These are phyloP conservation scores for Paramecium tetraurelia DNA, from an alignment of 73 alveolate species.

Conservation along the genomic window DNA sequence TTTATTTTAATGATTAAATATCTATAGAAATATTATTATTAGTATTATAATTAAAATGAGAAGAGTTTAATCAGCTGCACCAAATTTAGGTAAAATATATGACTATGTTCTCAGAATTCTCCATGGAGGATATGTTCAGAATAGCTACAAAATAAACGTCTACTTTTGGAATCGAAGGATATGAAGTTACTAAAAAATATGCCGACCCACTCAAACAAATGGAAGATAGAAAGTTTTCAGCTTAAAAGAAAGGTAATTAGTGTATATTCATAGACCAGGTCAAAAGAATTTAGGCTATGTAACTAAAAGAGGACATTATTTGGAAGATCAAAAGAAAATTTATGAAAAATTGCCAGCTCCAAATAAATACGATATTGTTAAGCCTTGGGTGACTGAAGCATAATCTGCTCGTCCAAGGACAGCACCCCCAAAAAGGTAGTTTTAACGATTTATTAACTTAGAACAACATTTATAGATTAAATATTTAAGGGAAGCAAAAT, in stretches of 20 bases:
- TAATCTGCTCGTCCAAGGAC: not conserved
- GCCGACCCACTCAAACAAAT: slow-evolving; percentile 50
- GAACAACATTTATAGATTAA: slow-evolving; percentile 48
- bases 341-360: slow-evolving; percentile 56
- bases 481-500: slow-evolving; percentile 48
- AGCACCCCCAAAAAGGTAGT: slow-evolving; percentile 45
- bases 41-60: not conserved
- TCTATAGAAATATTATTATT: not conserved
- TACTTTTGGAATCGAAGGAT: slow-evolving; percentile 61
- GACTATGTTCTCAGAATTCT: not conserved
- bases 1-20: not conserved
- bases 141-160: slow-evolving; percentile 50
- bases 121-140: slow-evolving; percentile 51
- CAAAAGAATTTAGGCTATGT: slow-evolving; percentile 30
- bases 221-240: slow-evolving; percentile 39
- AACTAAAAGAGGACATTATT: slow-evolving; percentile 60
- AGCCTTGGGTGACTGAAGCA: not conserved
- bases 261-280: not conserved
- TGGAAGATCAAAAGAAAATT: slow-evolving; percentile 37
- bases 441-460: not conserved
- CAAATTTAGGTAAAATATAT: not conserved
- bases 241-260: not conserved
- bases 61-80: slow-evolving; percentile 29
- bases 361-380: slow-evolving; percentile 50
- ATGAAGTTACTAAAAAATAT: slow-evolving; percentile 61